A percentile compares a stretch with the other conserved stretches of the same genome.
Evolutionary conservation across 148 eudicot species (phyloP).

Genomic region (Polygonum aviculare): DNA sequence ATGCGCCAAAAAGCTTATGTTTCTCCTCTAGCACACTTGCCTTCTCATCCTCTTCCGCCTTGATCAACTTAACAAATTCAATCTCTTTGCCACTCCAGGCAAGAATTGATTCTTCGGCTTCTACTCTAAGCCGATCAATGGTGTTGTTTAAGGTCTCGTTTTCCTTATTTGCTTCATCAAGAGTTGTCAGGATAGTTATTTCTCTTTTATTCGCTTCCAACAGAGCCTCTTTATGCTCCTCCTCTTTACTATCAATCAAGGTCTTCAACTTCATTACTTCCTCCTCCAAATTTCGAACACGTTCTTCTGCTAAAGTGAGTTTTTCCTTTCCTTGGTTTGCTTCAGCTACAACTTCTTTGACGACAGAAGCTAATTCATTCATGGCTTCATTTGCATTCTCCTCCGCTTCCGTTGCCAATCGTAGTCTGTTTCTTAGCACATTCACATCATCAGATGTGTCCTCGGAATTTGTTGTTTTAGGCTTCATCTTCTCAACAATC

Average conservation of each 20-base stretch:
- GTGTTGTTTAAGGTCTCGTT: slow-evolving; percentile 46
- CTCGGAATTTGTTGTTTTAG: neutral
- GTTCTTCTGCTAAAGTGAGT: slow-evolving; percentile 20
- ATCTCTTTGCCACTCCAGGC: slow-evolving; percentile 76
- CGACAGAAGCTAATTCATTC: slow-evolving; percentile 73
- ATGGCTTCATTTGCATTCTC: slow-evolving; percentile 64
- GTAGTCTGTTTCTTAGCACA: slow-evolving; percentile 33
- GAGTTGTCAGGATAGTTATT: no score
- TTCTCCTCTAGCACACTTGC: slow-evolving; percentile 26
- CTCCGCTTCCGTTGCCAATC: slow-evolving; percentile 54
- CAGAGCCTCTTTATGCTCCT: neutral
- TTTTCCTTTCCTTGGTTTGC: slow-evolving; percentile 52
- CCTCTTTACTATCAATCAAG: neutral
- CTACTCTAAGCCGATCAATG: slow-evolving; percentile 44
- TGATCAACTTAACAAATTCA: slow-evolving; percentile 67
- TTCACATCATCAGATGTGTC: no score
- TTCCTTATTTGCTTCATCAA: slow-evolving; percentile 38
- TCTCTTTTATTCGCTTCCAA: no score
- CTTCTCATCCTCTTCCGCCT: slow-evolving; percentile 58
- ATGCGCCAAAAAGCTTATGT: slow-evolving; percentile 21
- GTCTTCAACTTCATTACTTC: slow-evolving; percentile 37
- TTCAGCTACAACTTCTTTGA: slow-evolving; percentile 65
- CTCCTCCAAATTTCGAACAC: slow-evolving; percentile 35
- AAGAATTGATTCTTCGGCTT: slow-evolving; percentile 64
- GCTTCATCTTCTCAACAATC: neutral